These are phyloP conservation scores for Teratosphaeria pseudoeucalypti DNA, from an alignment of 2,329 filamentous ascomycete species.

Conservation along the genomic window DNA sequence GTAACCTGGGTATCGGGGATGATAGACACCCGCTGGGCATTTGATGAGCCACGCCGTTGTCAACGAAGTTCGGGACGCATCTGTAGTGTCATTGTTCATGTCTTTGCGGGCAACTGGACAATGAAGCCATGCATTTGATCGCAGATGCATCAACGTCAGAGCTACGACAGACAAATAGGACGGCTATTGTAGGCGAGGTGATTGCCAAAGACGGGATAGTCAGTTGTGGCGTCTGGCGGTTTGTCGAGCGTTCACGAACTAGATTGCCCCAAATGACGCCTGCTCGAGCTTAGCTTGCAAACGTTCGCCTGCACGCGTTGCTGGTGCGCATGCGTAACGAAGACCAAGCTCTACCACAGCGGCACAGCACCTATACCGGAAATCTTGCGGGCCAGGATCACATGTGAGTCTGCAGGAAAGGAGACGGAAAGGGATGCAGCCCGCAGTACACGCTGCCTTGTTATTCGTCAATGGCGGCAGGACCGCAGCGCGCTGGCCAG, in stretches of 20 bases:
- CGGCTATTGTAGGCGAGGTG: background rate
- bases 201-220: background rate
- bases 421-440: background rate
- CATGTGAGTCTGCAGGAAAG: background rate
- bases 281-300: background rate
- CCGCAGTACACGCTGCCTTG: background rate
- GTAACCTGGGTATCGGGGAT: too few species aligned
- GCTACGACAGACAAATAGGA: background rate
- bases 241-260: background rate
- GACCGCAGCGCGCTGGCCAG: background rate
- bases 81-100: background rate
- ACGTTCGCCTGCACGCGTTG: background rate
- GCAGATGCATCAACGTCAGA: background rate
- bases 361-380: background rate
- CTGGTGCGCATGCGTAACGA: background rate
- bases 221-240: background rate
- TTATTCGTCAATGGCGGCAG: background rate
- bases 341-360: background rate
- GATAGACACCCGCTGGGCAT: too few species aligned
- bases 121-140: background rate
- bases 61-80: too few species aligned
- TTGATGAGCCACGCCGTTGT: too few species aligned
- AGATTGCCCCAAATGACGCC: background rate
- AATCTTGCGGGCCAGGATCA: background rate
- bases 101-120: background rate